These are phyloP conservation scores for Erigeron canadensis DNA, from an alignment of 129 eudicot species.

Conservation along the genomic window DNA sequence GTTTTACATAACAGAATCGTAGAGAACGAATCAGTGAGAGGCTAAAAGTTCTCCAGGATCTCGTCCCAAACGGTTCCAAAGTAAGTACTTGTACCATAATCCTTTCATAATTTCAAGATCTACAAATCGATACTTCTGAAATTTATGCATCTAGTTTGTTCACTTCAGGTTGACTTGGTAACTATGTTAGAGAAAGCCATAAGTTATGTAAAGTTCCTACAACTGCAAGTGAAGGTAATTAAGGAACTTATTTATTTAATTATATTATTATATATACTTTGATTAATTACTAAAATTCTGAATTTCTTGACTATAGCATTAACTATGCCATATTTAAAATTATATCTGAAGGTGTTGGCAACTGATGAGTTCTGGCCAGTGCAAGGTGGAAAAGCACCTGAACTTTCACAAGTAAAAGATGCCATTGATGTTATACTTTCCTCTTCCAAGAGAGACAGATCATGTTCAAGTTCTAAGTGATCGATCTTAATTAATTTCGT, in stretches of 20 bases:
- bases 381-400: slow-evolving; percentile 95
- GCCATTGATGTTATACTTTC: slow-evolving; percentile 93
- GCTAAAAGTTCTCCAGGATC: slow-evolving; percentile 84
- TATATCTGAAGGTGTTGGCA: slow-evolving; percentile 73
- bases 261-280: not conserved
- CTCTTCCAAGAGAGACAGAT: slow-evolving; percentile 63
- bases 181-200: slow-evolving; percentile 98
- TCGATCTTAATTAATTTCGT: slow-evolving; percentile 3
- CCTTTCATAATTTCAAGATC: not conserved
- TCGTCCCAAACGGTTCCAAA: slow-evolving; percentile 97
- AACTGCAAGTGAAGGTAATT: slow-evolving; percentile 89
- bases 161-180: slow-evolving; percentile 88
- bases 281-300: not conserved
- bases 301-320: slow-evolving; percentile 6
- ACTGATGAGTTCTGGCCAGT: slow-evolving; percentile 99
- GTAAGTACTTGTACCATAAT: slow-evolving; percentile 29
- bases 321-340: not conserved
- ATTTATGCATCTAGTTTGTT: not conserved
- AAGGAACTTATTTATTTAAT: not conserved
- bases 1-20: slow-evolving; percentile 68
- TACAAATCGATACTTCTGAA: not conserved
- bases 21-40: slow-evolving; percentile 94
- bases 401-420: slow-evolving; percentile 85
- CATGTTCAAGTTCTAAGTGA: slow-evolving; percentile 56
- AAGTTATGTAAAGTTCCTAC: slow-evolving; percentile 93